Evolutionary conservation across 1,284 basidiomycete genomes (phyloP).

Genomic region (Pascua guehoae): DNA sequence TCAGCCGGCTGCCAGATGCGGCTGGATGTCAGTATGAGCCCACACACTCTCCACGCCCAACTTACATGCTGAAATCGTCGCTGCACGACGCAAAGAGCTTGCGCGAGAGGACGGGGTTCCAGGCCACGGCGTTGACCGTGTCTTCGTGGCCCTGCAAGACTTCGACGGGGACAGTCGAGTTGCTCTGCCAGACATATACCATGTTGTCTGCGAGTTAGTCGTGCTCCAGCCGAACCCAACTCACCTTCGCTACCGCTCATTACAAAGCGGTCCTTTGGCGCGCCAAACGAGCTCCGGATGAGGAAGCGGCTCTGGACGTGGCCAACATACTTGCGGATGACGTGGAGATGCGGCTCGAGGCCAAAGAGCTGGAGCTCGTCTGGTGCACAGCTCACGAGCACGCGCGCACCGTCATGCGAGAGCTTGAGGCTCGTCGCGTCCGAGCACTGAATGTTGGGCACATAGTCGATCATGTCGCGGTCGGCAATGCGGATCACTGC

Average conservation of each 20-base stretch:
- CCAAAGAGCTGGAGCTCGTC: constrained; percentile 87
- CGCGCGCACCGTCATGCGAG: constrained; percentile 79
- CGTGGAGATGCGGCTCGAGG: constrained; percentile 59
- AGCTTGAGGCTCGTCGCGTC: constrained; percentile 82
- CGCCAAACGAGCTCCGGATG: constrained; percentile 90
- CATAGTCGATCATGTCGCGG: constrained; percentile 38
- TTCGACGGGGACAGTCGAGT: constrained; percentile 76
- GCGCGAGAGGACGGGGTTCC: constrained; percentile 77
- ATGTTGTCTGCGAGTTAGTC: constrained; percentile 62
- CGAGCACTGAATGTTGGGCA: constrained; percentile 10
- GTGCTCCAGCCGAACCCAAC: constrained; percentile 25
- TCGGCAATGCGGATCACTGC: constrained; percentile 35
- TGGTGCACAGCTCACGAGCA: constrained; percentile 79
- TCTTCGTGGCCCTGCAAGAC: constrained; percentile 77
- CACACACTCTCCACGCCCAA: background rate
- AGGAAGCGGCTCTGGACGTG: constrained; percentile 77
- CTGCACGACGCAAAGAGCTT: constrained; percentile 91
- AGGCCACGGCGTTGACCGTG: constrained; percentile 91
- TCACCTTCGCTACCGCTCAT: constrained; percentile 91
- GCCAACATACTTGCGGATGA: constrained; percentile 75
- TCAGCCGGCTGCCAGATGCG: constrained; percentile 20
- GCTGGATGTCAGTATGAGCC: constrained; percentile 2
- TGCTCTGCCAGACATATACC: constrained; percentile 93
- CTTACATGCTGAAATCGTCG: constrained; percentile 70
- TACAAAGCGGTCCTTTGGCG: constrained; percentile 82